Evolutionary conservation across 495 filamentous ascomycete species (phyloP).

Genomic region (Penicillium herquei): DNA sequence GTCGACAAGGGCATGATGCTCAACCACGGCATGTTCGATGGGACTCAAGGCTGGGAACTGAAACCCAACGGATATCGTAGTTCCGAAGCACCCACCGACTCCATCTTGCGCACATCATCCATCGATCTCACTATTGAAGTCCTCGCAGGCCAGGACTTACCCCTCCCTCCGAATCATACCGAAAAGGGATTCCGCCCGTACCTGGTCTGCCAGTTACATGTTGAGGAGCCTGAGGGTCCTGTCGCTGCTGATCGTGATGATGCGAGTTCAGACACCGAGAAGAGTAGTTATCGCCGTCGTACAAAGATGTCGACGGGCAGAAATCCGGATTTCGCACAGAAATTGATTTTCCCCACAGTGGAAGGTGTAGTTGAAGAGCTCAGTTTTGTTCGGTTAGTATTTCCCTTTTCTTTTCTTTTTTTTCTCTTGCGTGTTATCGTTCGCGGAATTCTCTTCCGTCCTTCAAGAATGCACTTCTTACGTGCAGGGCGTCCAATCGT

Average conservation of each 20-base stretch:
- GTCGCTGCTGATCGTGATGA: conserved; percentile 25
- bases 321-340: conserved; percentile 71
- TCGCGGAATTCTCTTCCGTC: not conserved
- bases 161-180: conserved; percentile 51
- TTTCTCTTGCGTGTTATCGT: conserved; percentile 1
- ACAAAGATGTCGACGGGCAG: conserved; percentile 60
- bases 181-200: conserved; percentile 69
- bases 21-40: conserved; percentile 88
- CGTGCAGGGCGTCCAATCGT: not conserved
- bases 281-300: conserved; percentile 65
- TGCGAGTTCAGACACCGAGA: conserved; percentile 45
- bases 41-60: conserved; percentile 76
- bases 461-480: not conserved
- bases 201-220: conserved; percentile 78
- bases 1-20: conserved; percentile 93
- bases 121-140: conserved; percentile 51
- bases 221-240: conserved; percentile 53
- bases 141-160: conserved; percentile 52
- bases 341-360: conserved; percentile 59
- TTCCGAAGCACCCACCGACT: conserved; percentile 16
- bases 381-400: conserved; percentile 70
- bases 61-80: conserved; percentile 72
- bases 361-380: conserved; percentile 71
- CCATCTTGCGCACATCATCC: conserved; percentile 22
- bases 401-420: conserved; percentile 1